Evolutionary conservation across 495 filamentous ascomycete genomes (phyloP), one percentile per base, ranked within the genome.

Genomic region (Rusavskia elegans): DNA sequence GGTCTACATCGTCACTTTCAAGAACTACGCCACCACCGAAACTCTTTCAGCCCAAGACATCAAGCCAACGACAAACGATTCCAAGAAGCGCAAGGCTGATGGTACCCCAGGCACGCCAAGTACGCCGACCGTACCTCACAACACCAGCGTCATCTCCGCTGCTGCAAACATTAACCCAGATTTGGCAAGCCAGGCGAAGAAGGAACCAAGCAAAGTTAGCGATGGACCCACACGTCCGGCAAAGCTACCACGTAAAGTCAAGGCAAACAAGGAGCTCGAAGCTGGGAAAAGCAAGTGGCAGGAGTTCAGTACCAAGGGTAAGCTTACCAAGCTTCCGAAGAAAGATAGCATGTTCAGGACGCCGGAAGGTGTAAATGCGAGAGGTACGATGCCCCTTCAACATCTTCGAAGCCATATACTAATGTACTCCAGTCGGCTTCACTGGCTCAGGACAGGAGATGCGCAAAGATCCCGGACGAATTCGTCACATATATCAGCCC

Each of bases 281-380:
- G 84, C 77, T 55, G 83, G 83, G 56, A 95, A 95, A 72, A 87
- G 74, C 57, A 95, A 92, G 61, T 98, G 92, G 92, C 83, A 96
- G 66, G 83, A 89, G 58, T 98, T 93, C 63, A 80, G 77, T 38
- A 71, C 71, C 57, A 94, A 89, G 69, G 83, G 84, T 19, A 88
- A 87, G 62, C 70, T 79, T 38, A 84, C 79, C 45, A 88, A 85
- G 65, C 57, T 68, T 52, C 63, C 65, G 9, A 88, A 86, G 69
- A 95, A 95, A 71, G 89, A 97, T 16, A 93, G 86, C 69, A 95
- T 96, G 92, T 98, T 98, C 60, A 78, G 93, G 25, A 95, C 89
- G 2, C 85, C 85, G 0, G 87, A 93, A 25, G 83, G 86, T 42
- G 73, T 90, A 13, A 78, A 87, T 57, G 88, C 85, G 45, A 75